phyloP scores from a whole-genome alignment of 805 yeast species.

The Candida sakaeoensis region DNA sequence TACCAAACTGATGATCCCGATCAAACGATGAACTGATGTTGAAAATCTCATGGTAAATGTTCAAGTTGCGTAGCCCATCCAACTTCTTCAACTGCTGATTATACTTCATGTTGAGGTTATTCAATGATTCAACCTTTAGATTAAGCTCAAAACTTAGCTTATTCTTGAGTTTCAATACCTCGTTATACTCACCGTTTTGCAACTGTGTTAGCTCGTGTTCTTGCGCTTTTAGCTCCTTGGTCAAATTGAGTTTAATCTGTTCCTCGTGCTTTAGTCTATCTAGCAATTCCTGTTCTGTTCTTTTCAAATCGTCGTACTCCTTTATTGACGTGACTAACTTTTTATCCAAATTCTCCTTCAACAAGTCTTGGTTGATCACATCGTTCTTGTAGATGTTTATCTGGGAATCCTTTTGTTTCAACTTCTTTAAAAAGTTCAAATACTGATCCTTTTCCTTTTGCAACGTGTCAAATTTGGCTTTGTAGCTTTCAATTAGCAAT shows the following conservation, averaged over 20 bases:
- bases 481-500: conserved; percentile 58
- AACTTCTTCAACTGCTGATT: conserved; percentile 61
- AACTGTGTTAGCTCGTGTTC: conserved; percentile 33
- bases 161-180: conserved; percentile 50
- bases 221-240: conserved; percentile 44
- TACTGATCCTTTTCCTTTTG: conserved; percentile 78
- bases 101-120: conserved; percentile 60
- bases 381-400: conserved; percentile 8
- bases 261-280: conserved; percentile 38
- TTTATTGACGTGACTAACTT: conserved; percentile 44
- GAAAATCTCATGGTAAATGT: conserved; percentile 81
- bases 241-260: conserved; percentile 39
- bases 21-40: conserved; percentile 66
- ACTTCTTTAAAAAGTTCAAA: conserved; percentile 63
- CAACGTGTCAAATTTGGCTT: conserved; percentile 65
- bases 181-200: conserved; percentile 42
- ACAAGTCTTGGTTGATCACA: conserved; percentile 10
- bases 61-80: conserved; percentile 67
- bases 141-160: conserved; percentile 49
- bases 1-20: conserved; percentile 59
- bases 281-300: conserved; percentile 30
- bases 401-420: conserved; percentile 39
- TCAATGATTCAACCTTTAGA: conserved; percentile 51
- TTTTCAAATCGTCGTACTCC: conserved; percentile 45
- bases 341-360: conserved; percentile 16